phyloP scores from a whole-genome alignment of 1,284 basidiomycete species.

The Melampsora occidentalis region DNA sequence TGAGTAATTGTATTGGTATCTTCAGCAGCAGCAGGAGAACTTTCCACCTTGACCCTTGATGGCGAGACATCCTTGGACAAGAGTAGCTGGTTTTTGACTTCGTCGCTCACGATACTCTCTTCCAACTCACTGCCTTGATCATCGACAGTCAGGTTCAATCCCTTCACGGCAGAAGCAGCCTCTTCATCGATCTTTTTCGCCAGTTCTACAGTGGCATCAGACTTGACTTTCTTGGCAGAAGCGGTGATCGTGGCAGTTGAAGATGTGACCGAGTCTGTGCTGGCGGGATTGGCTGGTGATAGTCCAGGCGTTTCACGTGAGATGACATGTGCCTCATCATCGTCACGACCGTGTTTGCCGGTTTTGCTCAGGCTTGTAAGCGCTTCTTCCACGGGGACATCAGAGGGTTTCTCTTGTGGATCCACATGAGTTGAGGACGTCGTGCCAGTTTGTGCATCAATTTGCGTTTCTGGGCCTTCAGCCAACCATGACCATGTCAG shows the following conservation, averaged over 20 bases:
- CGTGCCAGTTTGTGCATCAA: not conserved
- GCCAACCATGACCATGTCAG: conserved; percentile 56
- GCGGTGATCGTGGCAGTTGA: not conserved
- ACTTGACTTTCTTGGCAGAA: conserved; percentile 20
- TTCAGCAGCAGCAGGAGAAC: not conserved
- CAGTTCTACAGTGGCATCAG: conserved; percentile 5
- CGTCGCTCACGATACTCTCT: conserved; percentile 11
- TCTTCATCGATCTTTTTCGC: conserved; percentile 23
- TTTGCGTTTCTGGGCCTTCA: not conserved
- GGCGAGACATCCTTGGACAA: not conserved
- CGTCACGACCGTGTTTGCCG: conserved; percentile 24
- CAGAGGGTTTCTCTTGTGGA: not conserved
- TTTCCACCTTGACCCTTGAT: not conserved
- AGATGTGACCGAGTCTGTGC: not conserved
- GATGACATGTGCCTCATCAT: not conserved
- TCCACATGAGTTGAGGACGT: not conserved
- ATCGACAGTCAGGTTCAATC: conserved; percentile 16
- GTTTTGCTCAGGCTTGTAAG: not conserved
- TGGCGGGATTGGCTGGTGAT: not conserved
- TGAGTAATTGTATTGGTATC: not conserved
- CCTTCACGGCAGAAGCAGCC: conserved; percentile 22
- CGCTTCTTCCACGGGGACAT: not conserved
- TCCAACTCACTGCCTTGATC: conserved; percentile 25
- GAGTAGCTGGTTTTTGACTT: conserved; percentile 23
- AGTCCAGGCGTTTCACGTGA: not conserved